Conservation (phyloP, 2,329 filamentous ascomycete species). For the Scedosporium apiospermum region DNA sequence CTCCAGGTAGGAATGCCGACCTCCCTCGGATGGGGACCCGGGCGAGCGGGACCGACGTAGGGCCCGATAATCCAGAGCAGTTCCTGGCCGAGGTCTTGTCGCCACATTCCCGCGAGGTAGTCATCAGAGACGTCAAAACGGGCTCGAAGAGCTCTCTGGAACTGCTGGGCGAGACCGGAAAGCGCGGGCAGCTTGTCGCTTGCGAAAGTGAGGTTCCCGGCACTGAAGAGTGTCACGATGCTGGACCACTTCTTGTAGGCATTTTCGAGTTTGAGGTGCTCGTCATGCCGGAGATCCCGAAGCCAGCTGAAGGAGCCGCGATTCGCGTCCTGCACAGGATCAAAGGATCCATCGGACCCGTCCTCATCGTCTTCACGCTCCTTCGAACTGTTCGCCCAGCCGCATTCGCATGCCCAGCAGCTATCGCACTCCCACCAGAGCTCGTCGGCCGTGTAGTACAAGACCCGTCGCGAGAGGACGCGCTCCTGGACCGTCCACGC, state of each 20-base stretch:
- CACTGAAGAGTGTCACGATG: conserved; percentile 18
- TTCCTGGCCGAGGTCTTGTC: neutral
- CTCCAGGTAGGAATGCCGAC: neutral
- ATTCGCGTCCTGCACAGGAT: conserved; percentile 8
- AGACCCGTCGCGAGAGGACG: neutral
- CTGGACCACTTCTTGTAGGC: conserved; percentile 15
- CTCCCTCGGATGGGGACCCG: neutral
- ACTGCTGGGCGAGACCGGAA: conserved; percentile 16
- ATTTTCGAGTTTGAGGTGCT: neutral
- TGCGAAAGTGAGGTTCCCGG: conserved; percentile 12
- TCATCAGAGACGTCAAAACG: conserved; percentile 10
- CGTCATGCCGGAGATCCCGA: neutral
- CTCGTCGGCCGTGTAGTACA: conserved; percentile 7
- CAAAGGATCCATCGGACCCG: neutral
- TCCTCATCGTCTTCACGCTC: neutral
- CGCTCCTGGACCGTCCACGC: conserved; percentile 12
- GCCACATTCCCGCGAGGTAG: conserved; percentile 21
- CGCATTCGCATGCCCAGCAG: neutral
- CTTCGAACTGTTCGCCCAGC: neutral
- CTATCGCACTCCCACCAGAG: conserved; percentile 13
- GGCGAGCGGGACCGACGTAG: neutral
- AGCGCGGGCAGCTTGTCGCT: conserved; percentile 19
- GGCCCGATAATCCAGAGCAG: neutral
- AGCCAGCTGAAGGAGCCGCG: neutral
- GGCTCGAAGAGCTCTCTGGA: conserved; percentile 9